phyloP scores from a whole-genome alignment of 805 yeast species.

The Ogataea ganodermae region DNA sequence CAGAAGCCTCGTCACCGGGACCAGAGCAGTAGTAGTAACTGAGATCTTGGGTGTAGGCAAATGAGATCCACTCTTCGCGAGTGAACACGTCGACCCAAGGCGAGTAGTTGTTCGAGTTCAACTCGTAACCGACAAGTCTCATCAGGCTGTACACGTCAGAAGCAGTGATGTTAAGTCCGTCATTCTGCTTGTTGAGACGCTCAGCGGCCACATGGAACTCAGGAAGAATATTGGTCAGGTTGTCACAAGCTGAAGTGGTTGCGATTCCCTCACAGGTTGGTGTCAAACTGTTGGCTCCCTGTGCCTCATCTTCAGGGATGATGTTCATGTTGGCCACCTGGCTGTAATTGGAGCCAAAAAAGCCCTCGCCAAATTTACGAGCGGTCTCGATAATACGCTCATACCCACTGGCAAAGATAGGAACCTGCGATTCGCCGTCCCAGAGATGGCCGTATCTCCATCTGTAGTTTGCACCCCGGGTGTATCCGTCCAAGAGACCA shows the following conservation, averaged over 20 bases:
- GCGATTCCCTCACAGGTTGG: conserved; percentile 32
- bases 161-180: conserved; percentile 50
- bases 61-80: conserved; percentile 61
- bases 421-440: conserved; percentile 39
- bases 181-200: conserved; percentile 53
- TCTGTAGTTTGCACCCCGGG: conserved; percentile 51
- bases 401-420: conserved; percentile 54
- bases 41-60: conserved; percentile 59
- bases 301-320: conserved; percentile 45
- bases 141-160: conserved; percentile 54
- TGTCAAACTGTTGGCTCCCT: conserved; percentile 60
- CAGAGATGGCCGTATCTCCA: conserved; percentile 49
- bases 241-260: conserved; percentile 31
- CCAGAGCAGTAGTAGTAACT: conserved; percentile 58
- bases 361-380: conserved; percentile 55
- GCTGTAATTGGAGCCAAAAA: conserved; percentile 47
- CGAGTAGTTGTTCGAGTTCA: conserved; percentile 65
- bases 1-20: conserved; percentile 57
- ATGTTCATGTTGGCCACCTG: conserved; percentile 40
- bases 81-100: conserved; percentile 67
- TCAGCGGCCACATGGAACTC: conserved; percentile 48
- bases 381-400: conserved; percentile 56
- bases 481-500: conserved; percentile 49
- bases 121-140: conserved; percentile 67
- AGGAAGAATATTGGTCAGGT: conserved; percentile 40